Evolutionary conservation across 306 rosid species (phyloP).

Genomic region (Fragaria vesca): DNA sequence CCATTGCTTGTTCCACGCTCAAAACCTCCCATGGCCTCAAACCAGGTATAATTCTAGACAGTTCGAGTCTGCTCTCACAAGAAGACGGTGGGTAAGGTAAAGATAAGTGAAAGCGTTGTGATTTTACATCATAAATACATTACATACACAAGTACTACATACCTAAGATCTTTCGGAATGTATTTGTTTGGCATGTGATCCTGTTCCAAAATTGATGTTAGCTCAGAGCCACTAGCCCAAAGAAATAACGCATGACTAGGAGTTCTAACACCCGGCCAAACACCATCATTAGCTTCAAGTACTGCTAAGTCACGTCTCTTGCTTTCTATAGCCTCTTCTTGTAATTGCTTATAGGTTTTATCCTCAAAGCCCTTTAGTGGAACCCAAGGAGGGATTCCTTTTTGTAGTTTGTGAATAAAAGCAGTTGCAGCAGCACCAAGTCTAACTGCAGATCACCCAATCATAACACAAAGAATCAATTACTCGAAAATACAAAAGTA

Average conservation of each 20-base stretch:
- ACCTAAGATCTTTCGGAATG: slow-evolving; percentile 85
- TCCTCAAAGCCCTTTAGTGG: slow-evolving; percentile 82
- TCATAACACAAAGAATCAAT: slow-evolving; percentile 30
- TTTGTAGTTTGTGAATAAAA: slow-evolving; percentile 81
- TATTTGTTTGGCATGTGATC: slow-evolving; percentile 98
- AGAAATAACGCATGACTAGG: slow-evolving; percentile 94
- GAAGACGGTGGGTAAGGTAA: neutral
- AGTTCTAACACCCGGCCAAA: slow-evolving; percentile 92
- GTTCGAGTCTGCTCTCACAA: slow-evolving; percentile 40
- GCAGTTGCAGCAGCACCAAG: slow-evolving; percentile 82
- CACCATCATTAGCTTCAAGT: slow-evolving; percentile 78
- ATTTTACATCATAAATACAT: neutral
- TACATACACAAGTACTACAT: slow-evolving; percentile 17
- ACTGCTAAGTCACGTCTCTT: slow-evolving; percentile 91
- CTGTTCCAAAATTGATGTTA: slow-evolving; percentile 68
- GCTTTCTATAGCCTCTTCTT: slow-evolving; percentile 88
- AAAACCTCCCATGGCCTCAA: slow-evolving; percentile 98
- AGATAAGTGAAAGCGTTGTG: neutral
- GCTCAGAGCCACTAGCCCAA: slow-evolving; percentile 97
- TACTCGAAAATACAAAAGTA: slow-evolving; percentile 9
- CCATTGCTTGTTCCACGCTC: slow-evolving; percentile 95
- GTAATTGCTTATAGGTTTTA: slow-evolving; percentile 86
- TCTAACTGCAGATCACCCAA: slow-evolving; percentile 52
- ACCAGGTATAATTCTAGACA: slow-evolving; percentile 70
- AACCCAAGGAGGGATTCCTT: slow-evolving; percentile 94